Percentiles rank a stretch among this genome's conserved stretches.
Conservation (phyloP, 2,329 filamentous ascomycete genomes). For the Fusarium napiforme region DNA sequence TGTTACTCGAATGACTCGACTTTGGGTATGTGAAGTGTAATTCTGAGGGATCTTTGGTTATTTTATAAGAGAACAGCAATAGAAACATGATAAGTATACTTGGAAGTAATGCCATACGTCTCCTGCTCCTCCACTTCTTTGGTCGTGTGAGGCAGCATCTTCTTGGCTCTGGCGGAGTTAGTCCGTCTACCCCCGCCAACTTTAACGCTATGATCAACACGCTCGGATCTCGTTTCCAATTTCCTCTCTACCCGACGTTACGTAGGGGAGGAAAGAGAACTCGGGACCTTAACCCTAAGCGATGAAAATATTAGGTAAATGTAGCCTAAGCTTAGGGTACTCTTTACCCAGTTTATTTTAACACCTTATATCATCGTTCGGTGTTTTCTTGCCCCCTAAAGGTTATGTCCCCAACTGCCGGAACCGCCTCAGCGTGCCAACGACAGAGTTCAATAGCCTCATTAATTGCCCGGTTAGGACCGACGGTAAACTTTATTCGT, state of each 20-base stretch:
- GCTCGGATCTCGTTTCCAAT: background rate
- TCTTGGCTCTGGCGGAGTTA: background rate
- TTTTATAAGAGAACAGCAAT: background rate
- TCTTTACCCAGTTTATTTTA: too few species aligned
- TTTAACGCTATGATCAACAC: background rate
- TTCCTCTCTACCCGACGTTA: background rate
- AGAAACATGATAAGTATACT: rapidly evolving
- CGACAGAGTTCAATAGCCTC: too few species aligned
- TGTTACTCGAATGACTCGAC: background rate
- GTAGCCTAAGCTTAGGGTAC: too few species aligned
- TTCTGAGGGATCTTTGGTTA: rapidly evolving
- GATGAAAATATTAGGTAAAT: too few species aligned
- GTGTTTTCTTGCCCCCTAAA: too few species aligned
- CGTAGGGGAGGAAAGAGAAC: background rate
- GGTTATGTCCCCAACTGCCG: background rate
- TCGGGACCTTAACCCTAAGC: too few species aligned
- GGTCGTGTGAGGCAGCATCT: background rate
- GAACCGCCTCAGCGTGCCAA: background rate
- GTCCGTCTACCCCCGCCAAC: background rate
- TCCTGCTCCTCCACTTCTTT: background rate
- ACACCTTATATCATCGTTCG: too few species aligned
- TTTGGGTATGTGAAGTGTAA: background rate
- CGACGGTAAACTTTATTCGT: background rate
- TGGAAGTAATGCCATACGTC: background rate
- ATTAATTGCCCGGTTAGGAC: background rate